Conservation (phyloP, 2,329 filamentous ascomycete species). For the Xylaria sp. region DNA sequence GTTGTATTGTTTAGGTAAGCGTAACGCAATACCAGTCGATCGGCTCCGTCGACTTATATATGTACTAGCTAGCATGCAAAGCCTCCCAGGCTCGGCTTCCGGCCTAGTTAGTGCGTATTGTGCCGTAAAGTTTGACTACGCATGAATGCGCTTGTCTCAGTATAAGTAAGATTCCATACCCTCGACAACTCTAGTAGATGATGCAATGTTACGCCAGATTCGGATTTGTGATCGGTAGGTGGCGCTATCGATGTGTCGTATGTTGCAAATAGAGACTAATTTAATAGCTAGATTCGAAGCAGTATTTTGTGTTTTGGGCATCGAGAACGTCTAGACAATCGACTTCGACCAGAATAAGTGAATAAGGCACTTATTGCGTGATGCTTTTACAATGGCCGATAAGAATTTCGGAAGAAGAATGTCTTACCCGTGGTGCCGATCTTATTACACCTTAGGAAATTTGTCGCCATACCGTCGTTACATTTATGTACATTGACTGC, state of each 20-base stretch:
- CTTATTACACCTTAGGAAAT: neutral
- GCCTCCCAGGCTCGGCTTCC: neutral
- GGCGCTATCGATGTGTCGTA: constrained; percentile 6
- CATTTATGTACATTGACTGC: neutral
- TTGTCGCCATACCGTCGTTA: neutral
- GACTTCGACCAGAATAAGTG: too few species aligned
- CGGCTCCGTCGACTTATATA: neutral
- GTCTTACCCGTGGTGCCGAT: neutral
- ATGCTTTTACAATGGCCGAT: neutral
- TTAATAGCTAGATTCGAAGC: too few species aligned
- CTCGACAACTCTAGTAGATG: constrained; percentile 5
- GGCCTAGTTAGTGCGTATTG: neutral
- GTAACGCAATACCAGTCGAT: constrained; percentile 5
- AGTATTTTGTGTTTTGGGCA: too few species aligned
- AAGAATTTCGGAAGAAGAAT: neutral
- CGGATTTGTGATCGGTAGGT: constrained; percentile 2
- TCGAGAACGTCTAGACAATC: too few species aligned
- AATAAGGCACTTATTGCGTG: too few species aligned
- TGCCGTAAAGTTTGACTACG: constrained; percentile 10
- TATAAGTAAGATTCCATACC: constrained; percentile 22
- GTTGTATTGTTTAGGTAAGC: constrained; percentile 5
- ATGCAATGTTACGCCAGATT: constrained; percentile 19
- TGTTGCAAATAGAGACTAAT: neutral
- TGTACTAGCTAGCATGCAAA: neutral
- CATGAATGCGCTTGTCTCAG: constrained; percentile 26